These are phyloP conservation scores for Suhomyces bokatorum DNA, from an alignment of 1,139 yeast species.

Conservation along the genomic window DNA sequence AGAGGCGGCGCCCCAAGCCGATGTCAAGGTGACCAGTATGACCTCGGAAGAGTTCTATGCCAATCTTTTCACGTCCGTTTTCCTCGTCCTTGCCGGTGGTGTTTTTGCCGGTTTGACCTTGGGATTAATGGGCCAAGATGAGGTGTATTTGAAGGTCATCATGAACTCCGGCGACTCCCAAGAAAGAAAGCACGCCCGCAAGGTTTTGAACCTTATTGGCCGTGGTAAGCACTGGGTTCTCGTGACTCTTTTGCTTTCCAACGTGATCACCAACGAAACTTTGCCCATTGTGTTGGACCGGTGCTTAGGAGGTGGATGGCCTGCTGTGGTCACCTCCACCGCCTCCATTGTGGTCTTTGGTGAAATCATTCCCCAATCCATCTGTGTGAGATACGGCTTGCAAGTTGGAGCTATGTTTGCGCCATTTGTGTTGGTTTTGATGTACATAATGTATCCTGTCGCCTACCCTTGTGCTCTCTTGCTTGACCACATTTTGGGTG, in stretches of 20 bases:
- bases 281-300: conserved; percentile 91
- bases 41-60: conserved; percentile 50
- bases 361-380: conserved; percentile 92
- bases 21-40: conserved; percentile 18
- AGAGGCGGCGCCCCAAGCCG: conserved; percentile 2
- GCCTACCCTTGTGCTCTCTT: conserved; percentile 88
- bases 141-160: conserved; percentile 78
- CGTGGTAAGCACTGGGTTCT: conserved; percentile 97
- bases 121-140: conserved; percentile 98
- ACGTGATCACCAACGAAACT: conserved; percentile 94
- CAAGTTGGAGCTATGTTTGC: conserved; percentile 89
- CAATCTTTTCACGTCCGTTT: conserved; percentile 58
- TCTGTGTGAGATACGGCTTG: conserved; percentile 89
- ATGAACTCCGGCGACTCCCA: conserved; percentile 54
- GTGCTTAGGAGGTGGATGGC: conserved; percentile 96
- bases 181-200: conserved; percentile 72
- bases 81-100: conserved; percentile 85
- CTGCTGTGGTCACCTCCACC: conserved; percentile 91
- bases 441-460: conserved; percentile 89
- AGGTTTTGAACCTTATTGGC: conserved; percentile 70
- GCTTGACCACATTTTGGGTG: conserved; percentile 82
- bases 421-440: conserved; percentile 80
- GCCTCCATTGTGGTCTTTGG: conserved; percentile 93
- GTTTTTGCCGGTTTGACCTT: conserved; percentile 94
- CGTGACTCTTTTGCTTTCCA: conserved; percentile 80